phyloP scores from a whole-genome alignment of 306 rosid species.

The Acacia confusa region DNA sequence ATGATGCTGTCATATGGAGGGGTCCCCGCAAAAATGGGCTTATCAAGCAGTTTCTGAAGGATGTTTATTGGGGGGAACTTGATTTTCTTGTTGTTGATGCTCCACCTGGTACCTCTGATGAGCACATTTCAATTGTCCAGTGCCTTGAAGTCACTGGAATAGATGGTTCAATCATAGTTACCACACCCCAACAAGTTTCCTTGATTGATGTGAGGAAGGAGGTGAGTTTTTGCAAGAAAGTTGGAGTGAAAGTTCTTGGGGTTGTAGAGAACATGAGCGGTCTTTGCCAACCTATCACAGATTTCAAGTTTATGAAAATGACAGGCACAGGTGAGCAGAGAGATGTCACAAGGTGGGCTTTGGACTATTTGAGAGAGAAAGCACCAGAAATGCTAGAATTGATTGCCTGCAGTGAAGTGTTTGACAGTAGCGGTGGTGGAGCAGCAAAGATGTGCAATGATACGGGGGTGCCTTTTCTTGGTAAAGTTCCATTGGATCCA shows the following conservation, averaged over 20 bases:
- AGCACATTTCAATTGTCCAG: constrained; percentile 84
- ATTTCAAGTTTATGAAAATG: constrained; percentile 59
- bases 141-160: constrained; percentile 69
- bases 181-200: constrained; percentile 94
- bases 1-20: constrained; percentile 84
- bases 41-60: constrained; percentile 86
- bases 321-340: constrained; percentile 61
- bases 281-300: constrained; percentile 60
- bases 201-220: constrained; percentile 87
- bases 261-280: constrained; percentile 97
- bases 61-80: constrained; percentile 90
- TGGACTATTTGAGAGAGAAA: constrained; percentile 58
- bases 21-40: constrained; percentile 92
- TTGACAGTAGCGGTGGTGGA: constrained; percentile 86
- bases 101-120: constrained; percentile 97
- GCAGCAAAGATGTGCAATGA: constrained; percentile 77
- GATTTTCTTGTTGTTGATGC: constrained; percentile 91
- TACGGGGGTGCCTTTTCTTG: constrained; percentile 83
- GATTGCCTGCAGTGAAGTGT: constrained; percentile 74
- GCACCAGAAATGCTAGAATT: constrained; percentile 64
- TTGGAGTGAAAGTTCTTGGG: constrained; percentile 79
- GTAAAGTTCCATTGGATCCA: constrained; percentile 92
- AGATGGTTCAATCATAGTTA: constrained; percentile 91
- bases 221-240: constrained; percentile 84
- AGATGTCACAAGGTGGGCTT: constrained; percentile 73